Evolutionary conservation across 2,329 filamentous ascomycete species (phyloP).

Genomic region (Aspergillus sergii): DNA sequence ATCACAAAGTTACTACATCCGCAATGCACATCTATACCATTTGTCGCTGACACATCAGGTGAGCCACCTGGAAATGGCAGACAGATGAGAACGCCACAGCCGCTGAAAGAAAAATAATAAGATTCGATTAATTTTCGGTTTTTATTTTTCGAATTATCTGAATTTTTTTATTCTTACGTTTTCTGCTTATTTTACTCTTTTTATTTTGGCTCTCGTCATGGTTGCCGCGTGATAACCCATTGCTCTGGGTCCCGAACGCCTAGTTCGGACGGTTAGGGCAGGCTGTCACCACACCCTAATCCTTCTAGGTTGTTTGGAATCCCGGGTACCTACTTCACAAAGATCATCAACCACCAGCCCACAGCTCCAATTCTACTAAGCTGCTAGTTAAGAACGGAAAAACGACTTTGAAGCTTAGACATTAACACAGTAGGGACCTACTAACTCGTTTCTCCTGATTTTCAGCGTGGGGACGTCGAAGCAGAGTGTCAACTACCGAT

Average conservation of each 20-base stretch:
- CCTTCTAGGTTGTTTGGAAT: neutral
- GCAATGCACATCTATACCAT: conserved; percentile 3
- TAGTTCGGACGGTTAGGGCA: neutral
- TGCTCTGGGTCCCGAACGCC: neutral
- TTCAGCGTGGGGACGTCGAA: neutral
- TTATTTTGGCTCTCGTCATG: neutral
- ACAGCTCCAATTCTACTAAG: neutral
- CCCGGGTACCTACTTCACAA: neutral
- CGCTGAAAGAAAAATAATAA: neutral
- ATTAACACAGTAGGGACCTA: neutral
- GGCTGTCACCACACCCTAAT: neutral
- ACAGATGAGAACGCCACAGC: conserved; percentile 1
- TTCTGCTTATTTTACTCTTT: neutral
- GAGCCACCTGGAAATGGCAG: neutral
- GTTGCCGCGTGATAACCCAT: neutral
- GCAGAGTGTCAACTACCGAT: neutral
- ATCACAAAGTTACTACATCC: conserved; percentile 2
- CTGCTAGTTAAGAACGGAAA: neutral
- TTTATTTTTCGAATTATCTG: neutral
- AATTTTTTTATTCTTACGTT: too few species aligned
- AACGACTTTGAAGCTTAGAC: neutral
- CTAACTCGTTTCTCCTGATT: neutral
- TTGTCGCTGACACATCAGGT: conserved; percentile 7
- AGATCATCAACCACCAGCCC: neutral
- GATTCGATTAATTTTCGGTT: neutral